These are phyloP conservation scores for Trametes cingulata DNA, from an alignment of 768 basidiomycete genomes.

Conservation along the genomic window DNA sequence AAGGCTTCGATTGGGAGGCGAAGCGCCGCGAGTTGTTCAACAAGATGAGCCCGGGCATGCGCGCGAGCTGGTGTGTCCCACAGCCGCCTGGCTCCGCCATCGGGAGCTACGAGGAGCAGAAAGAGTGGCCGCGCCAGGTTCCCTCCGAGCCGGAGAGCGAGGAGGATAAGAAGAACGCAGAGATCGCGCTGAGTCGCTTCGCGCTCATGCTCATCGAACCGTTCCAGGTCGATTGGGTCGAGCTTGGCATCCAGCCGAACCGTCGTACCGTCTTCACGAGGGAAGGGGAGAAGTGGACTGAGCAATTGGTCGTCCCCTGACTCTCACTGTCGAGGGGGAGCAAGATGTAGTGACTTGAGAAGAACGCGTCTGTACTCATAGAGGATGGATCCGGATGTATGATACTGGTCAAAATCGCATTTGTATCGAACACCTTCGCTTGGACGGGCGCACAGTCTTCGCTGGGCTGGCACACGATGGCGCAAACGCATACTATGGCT, in stretches of 20 bases:
- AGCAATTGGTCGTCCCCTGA: constrained; percentile 65
- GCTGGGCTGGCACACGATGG: no score
- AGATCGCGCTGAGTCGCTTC: constrained; percentile 63
- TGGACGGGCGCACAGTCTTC: no score
- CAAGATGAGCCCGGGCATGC: constrained; percentile 59
- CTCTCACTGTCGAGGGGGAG: neutral
- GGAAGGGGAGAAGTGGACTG: constrained; percentile 50
- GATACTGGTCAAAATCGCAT: constrained; percentile 6
- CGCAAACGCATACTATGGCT: no score
- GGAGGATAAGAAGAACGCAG: constrained; percentile 47
- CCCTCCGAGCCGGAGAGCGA: constrained; percentile 46
- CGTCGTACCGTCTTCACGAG: constrained; percentile 56
- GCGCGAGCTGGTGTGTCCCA: constrained; percentile 72
- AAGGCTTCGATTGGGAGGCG: constrained; percentile 62
- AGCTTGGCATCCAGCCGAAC: constrained; percentile 58
- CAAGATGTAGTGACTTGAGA: neutral
- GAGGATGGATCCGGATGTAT: neutral
- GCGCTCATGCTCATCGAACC: constrained; percentile 75
- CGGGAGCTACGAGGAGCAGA: constrained; percentile 53
- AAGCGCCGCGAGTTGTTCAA: constrained; percentile 63
- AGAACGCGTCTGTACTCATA: no score
- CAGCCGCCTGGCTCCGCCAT: constrained; percentile 56
- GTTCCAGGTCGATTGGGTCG: constrained; percentile 64
- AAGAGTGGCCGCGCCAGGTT: constrained; percentile 60
- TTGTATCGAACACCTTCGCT: no score